phyloP scores from a whole-genome alignment of 805 yeast genomes.

The Hanseniaspora clermontiae region DNA sequence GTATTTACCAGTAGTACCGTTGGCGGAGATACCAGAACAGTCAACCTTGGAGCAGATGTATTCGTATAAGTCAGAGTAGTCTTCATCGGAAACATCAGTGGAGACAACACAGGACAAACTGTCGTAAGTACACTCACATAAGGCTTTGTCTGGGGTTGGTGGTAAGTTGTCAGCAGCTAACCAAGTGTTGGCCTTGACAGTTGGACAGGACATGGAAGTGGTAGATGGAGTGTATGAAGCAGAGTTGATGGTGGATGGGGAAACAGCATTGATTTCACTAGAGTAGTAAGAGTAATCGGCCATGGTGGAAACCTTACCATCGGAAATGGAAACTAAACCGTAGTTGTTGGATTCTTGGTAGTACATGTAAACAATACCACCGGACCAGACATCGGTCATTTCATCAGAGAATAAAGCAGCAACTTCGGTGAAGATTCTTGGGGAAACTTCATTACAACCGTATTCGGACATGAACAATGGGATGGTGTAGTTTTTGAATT shows the following conservation, averaged over 20 bases:
- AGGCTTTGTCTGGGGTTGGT: conserved; percentile 58
- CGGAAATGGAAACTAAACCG: conserved; percentile 51
- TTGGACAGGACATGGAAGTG: conserved; percentile 49
- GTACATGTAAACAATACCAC: conserved; percentile 82
- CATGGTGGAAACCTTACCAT: conserved; percentile 42
- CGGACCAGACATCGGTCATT: conserved; percentile 80
- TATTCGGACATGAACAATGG: conserved; percentile 75
- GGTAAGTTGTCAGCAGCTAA: conserved; percentile 55
- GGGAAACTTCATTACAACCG: conserved; percentile 59
- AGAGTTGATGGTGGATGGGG: conserved; percentile 40
- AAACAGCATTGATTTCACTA: conserved; percentile 40
- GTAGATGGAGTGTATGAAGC: conserved; percentile 31
- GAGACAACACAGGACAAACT: conserved; percentile 43
- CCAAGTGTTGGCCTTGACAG: conserved; percentile 41
- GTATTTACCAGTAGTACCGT: conserved; percentile 54
- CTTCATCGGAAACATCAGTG: conserved; percentile 36
- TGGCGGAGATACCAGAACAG: conserved; percentile 49
- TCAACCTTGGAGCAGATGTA: conserved; percentile 43
- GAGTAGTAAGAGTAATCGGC: conserved; percentile 53
- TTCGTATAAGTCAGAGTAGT: conserved; percentile 48
- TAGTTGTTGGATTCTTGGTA: conserved; percentile 63
- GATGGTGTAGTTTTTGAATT: conserved; percentile 51
- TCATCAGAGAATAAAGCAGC: conserved; percentile 47
- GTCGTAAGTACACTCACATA: conserved; percentile 50
- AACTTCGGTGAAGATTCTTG: conserved; percentile 66